Conservation (phyloP, 345 rosid species). For the Syzygium oleosum region DNA sequence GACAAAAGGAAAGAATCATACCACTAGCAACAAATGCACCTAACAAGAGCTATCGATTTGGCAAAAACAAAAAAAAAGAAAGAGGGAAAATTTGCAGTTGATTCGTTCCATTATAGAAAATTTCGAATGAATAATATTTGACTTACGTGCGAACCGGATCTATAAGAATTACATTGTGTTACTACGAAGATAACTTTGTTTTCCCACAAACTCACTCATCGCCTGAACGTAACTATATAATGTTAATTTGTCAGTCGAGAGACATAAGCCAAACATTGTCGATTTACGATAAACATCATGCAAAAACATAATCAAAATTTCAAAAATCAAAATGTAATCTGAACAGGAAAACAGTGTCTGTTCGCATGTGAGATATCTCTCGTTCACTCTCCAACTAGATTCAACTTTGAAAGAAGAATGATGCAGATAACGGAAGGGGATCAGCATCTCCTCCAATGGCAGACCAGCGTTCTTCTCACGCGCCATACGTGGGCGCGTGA, state of each 20-base stretch:
- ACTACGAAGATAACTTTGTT: not conserved
- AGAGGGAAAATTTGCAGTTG: not conserved
- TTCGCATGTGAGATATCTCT: not conserved
- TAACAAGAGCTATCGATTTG: not conserved
- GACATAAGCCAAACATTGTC: not conserved
- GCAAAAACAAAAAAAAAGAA: not conserved
- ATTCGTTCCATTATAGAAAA: not conserved
- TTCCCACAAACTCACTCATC: not conserved
- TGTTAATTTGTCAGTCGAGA: not conserved
- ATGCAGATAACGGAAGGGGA: not conserved
- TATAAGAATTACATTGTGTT: not conserved
- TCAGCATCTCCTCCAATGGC: not conserved
- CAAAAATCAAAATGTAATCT: not conserved
- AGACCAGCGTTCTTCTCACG: not conserved
- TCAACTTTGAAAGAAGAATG: not conserved
- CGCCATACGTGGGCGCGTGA: not conserved
- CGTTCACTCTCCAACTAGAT: not conserved
- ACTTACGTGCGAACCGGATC: not conserved
- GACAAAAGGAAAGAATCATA: not conserved
- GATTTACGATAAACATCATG: too few species aligned
- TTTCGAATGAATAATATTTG: not conserved
- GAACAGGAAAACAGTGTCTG: not conserved
- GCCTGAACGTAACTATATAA: not conserved
- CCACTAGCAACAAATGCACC: not conserved
- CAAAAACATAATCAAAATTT: not conserved